Conservation (phyloP, 73 alveolate species). For the Paramecium tetraurelia region DNA sequence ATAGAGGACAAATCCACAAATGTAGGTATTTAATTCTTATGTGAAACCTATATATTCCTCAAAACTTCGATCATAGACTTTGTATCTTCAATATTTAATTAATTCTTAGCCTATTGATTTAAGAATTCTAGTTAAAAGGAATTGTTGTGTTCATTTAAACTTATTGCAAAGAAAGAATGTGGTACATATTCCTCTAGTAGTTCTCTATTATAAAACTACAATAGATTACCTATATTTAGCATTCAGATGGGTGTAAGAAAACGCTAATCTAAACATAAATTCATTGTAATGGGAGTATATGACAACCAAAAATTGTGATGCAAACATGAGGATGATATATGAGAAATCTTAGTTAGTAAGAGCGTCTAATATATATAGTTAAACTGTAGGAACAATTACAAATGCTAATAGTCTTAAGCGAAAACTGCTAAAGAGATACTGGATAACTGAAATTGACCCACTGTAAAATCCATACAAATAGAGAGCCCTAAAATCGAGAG, state of each 20-base stretch:
- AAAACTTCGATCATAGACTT: not conserved
- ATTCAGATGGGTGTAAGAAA: not conserved
- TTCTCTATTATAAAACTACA: not conserved
- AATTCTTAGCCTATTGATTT: not conserved
- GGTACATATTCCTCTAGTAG: not conserved
- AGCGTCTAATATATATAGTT: not conserved
- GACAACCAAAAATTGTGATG: not conserved
- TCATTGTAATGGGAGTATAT: not conserved
- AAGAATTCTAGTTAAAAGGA: not conserved
- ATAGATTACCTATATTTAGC: not conserved
- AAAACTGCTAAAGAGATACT: not conserved
- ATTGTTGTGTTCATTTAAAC: not conserved
- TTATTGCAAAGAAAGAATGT: not conserved
- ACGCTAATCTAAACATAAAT: not conserved
- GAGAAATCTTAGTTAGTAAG: not conserved
- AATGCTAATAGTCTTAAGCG: not conserved
- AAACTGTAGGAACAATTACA: not conserved
- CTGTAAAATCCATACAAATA: not conserved
- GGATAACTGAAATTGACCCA: not conserved
- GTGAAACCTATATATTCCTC: not conserved
- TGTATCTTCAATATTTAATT: not conserved
- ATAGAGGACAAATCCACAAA: not conserved
- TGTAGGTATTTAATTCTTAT: not conserved
- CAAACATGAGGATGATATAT: not conserved
- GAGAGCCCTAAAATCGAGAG: not conserved